Evolutionary conservation across 305 asterid genomes (phyloP).

Genomic region (Ruellia speciosa): DNA sequence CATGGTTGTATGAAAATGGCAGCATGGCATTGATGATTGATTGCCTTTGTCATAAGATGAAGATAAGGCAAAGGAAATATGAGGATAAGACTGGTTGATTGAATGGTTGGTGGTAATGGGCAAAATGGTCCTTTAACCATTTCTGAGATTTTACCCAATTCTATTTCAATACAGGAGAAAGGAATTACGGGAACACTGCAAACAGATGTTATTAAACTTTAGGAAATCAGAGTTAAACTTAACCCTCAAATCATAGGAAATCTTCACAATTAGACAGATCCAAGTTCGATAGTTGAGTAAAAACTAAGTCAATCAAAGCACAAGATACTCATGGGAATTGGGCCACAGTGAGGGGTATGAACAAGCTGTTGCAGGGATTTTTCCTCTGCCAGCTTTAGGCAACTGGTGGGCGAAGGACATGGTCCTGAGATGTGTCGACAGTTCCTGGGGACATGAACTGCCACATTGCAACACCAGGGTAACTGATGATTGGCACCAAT

Average conservation of each 20-base stretch:
- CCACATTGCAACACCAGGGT: constrained; percentile 49
- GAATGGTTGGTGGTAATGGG: background rate
- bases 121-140: background rate
- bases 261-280: no score
- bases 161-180: no score
- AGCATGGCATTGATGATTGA: background rate
- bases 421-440: constrained; percentile 44
- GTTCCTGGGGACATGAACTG: constrained; percentile 49
- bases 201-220: no score
- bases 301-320: no score
- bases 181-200: no score
- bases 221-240: no score
- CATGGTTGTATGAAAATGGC: constrained; percentile 24
- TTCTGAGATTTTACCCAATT: no score
- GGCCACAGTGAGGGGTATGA: no score
- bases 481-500: constrained; percentile 35
- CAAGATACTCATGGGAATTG: no score
- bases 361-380: no score
- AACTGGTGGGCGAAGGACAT: constrained; percentile 44
- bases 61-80: constrained; percentile 17
- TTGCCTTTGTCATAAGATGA: background rate
- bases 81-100: background rate
- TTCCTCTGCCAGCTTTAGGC: constrained; percentile 32
- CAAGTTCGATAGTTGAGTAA: no score
- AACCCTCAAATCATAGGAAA: no score